phyloP scores from a whole-genome alignment of 2,329 filamentous ascomycete genomes.

The Botrytis aclada region DNA sequence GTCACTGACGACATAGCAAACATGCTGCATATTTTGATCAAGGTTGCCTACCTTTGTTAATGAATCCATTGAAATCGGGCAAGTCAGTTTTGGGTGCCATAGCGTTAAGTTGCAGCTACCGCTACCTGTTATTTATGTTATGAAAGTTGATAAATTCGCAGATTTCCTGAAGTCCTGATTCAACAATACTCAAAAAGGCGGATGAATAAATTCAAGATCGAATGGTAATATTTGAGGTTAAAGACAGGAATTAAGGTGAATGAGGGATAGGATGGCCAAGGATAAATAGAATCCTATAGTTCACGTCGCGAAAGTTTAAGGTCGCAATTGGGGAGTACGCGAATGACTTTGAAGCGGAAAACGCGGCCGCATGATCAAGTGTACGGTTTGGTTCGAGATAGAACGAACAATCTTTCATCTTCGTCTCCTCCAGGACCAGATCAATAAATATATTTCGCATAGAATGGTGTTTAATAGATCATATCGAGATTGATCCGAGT shows the following conservation, averaged over 20 bases:
- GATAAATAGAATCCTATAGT: not conserved
- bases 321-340: not conserved
- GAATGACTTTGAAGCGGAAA: not conserved
- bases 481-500: not conserved
- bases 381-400: not conserved
- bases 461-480: not conserved
- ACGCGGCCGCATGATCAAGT: not conserved
- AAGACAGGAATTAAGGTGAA: not conserved
- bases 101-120: constrained; percentile 5
- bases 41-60: constrained; percentile 33
- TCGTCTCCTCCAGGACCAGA: not conserved
- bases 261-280: not conserved
- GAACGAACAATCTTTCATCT: not conserved
- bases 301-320: constrained; percentile 1
- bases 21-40: too few species aligned
- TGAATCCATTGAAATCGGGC: constrained; percentile 37
- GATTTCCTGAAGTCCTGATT: not conserved
- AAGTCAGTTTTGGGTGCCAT: constrained; percentile 37
- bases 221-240: not conserved
- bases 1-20: constrained; percentile 9
- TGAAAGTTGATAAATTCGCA: not conserved
- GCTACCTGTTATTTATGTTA: not conserved
- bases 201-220: not conserved
- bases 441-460: not conserved
- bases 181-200: not conserved